Evolutionary conservation across 176 grass and related monocot species (phyloP), one percentile per base, ranked within the genome.

Genomic region (Pontederia crassipes): DNA sequence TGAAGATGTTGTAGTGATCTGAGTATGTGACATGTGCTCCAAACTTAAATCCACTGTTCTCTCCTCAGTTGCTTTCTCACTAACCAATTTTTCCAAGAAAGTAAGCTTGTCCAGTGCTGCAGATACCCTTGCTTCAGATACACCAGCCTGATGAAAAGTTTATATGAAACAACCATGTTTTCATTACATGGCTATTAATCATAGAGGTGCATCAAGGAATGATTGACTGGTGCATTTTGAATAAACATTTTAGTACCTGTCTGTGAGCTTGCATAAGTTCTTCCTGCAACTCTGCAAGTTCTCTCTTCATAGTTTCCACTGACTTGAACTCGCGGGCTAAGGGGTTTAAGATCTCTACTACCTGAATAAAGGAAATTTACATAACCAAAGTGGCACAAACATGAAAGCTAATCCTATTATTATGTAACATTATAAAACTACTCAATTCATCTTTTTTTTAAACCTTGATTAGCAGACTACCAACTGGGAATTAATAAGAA

Each of bases 261-360:
- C 64, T 85, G 72, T 92, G 93, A 54, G 93, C 84, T 55, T 86
- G 69, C 29, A 54, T 20, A n/a, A 92, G 68, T 17, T 98, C 87
- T 72, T 92, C 66, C 67, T 98, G 87, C 16, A 98, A 66, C 15
- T 67, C 87, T 3, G 67, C 87, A 9, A 98, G 93, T 49, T 98
- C 87, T 62, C 83, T 98, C 79, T 86, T 98, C 82, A 98, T 83
- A 48, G 77, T 98, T 49, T 62, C 81, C 11, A 98, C 75, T 6
- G 93, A 98, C 77, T 98, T 92, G 63, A 98, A 86, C 4, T 92
- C 93, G 15, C 87, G 89, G 8, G 84, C 93, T 73, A 92, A 62
- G 55, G 93, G 87, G 49, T 98, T 98, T 12, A 98, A 78, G 66
- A 98, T 81, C 61, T 98, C 87, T 9, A 98, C 87, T 40, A 92